These are phyloP conservation scores for Plasmodium sp. DNA, from an alignment of 169 alveolate genomes.

Conservation along the genomic window DNA sequence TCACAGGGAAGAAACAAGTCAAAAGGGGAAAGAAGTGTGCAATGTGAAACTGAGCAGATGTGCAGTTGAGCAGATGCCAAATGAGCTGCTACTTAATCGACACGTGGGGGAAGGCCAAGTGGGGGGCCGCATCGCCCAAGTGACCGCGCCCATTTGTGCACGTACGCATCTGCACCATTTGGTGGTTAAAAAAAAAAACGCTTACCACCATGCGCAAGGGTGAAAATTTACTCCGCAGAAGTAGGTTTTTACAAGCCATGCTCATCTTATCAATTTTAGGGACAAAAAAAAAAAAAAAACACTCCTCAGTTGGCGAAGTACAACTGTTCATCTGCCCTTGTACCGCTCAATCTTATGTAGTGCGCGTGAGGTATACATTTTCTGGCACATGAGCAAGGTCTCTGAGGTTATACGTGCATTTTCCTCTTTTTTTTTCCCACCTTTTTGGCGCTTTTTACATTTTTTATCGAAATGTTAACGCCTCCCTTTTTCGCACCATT, in stretches of 20 bases:
- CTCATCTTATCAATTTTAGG: neutral
- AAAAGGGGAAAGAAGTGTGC: neutral
- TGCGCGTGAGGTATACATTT: neutral
- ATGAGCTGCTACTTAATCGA: neutral
- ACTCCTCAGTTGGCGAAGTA: neutral
- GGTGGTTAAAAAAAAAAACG: conserved; percentile 1
- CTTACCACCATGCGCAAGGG: conserved; percentile 32
- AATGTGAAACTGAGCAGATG: neutral
- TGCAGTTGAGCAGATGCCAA: neutral
- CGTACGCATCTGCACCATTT: neutral
- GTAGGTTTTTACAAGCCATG: neutral
- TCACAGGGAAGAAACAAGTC: neutral
- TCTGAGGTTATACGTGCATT: neutral
- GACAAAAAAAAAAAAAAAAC: neutral
- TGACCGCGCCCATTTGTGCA: neutral
- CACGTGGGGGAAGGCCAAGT: neutral
- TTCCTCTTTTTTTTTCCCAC: neutral
- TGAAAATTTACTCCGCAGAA: neutral
- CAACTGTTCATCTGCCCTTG: neutral
- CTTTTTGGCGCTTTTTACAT: neutral
- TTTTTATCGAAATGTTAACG: neutral
- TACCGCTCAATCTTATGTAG: neutral
- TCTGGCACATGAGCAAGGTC: neutral
- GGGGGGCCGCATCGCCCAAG: neutral
- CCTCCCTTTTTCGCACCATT: neutral